phyloP scores from a whole-genome alignment of 2,329 filamentous ascomycete species.

The Pyricularia pennisetigena region DNA sequence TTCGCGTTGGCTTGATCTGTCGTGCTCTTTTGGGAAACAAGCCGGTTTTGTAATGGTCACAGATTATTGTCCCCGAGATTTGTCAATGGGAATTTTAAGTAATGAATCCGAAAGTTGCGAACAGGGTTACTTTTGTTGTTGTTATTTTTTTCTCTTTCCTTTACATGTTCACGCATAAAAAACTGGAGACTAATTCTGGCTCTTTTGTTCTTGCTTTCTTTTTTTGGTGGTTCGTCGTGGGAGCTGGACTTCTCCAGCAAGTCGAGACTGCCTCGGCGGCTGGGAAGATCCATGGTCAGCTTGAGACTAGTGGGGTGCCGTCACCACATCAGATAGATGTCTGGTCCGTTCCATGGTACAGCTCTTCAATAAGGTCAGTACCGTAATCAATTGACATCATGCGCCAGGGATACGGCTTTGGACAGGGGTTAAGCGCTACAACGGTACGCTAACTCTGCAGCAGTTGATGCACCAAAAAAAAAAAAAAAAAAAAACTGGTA shows the following conservation, averaged over 20 bases:
- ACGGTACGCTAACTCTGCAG: background rate
- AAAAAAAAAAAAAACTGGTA: background rate
- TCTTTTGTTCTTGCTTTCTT: background rate
- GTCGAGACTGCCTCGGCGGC: background rate
- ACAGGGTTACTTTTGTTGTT: background rate
- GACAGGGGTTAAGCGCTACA: background rate
- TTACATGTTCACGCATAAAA: background rate
- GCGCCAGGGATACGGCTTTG: too few relatives aligned
- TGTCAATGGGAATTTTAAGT: background rate
- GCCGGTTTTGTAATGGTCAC: background rate
- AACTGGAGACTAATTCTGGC: background rate
- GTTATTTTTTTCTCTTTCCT: background rate
- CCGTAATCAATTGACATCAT: background rate
- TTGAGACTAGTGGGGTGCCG: background rate
- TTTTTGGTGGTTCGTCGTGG: background rate
- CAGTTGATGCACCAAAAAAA: background rate
- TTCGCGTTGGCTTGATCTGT: background rate
- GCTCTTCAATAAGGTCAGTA: background rate
- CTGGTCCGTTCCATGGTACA: too few relatives aligned
- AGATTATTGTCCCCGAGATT: background rate
- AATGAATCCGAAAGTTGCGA: background rate
- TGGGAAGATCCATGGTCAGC: background rate
- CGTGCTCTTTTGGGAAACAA: background rate
- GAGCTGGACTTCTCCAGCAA: background rate
- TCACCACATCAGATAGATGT: background rate